Conservation (phyloP, 768 basidiomycete genomes). For the Ramaria rubella region DNA sequence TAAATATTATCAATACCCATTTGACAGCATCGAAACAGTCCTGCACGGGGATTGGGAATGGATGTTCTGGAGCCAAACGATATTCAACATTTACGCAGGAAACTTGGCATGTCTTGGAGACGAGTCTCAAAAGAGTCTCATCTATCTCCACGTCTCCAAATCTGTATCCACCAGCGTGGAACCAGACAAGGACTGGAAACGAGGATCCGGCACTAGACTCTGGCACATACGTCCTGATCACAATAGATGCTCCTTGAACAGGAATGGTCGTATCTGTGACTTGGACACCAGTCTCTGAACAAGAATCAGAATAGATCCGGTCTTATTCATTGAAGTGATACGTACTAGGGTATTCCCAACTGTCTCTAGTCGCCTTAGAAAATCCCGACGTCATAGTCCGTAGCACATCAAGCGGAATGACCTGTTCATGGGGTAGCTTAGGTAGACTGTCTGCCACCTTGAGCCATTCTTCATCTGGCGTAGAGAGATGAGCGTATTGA, state of each 20-base stretch:
- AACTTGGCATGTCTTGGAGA: slow-evolving; percentile 16
- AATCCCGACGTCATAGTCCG: not conserved
- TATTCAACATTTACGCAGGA: slow-evolving; percentile 15
- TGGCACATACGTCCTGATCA: not conserved
- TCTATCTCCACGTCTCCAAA: slow-evolving; percentile 15
- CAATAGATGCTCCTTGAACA: not conserved
- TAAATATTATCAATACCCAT: no score
- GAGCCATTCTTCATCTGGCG: slow-evolving; percentile 2
- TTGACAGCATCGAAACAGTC: slow-evolving; percentile 20
- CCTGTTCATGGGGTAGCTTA: not conserved
- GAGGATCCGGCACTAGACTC: not conserved
- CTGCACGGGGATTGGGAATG: slow-evolving; percentile 15
- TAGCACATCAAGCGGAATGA: not conserved
- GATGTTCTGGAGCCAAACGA: slow-evolving; percentile 17
- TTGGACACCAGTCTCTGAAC: not conserved
- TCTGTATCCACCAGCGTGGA: not conserved
- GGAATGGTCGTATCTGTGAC: not conserved
- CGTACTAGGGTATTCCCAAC: not conserved
- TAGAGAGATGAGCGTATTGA: not conserved
- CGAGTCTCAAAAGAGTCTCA: slow-evolving; percentile 15
- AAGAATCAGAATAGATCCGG: not conserved
- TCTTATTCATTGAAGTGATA: not conserved
- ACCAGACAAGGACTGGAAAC: slow-evolving; percentile 3
- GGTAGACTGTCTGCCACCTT: not conserved
- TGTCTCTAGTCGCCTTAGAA: not conserved